Base-by-base conservation (phyloP, 2,329 filamentous ascomycete species). In the Fusarium foetens region DNA sequence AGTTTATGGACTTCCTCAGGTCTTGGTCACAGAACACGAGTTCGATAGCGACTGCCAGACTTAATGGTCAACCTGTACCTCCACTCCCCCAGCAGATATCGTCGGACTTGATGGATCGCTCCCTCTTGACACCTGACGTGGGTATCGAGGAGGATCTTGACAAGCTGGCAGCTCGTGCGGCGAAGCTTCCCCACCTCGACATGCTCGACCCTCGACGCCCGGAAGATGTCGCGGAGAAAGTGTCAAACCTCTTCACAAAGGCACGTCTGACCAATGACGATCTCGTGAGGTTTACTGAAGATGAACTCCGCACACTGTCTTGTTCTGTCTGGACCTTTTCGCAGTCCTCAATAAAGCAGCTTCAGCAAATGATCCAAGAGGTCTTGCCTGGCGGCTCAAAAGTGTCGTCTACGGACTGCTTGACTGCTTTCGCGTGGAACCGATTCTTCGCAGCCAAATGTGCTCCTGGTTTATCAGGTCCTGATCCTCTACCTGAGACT, bases 371-470 rank as follows among this genome's bases (percentile, higher is more conserved):
- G 19, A 42, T 41, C 13, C 59, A 58, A 25, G 29, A 13, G 9
- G 51, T 21, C 2, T 53, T 54, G 8, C 51, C 43, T 4, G 4
- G 6, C 9, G 25, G 23, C 31, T 23, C 59, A 17, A 66, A 31
- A 17, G 29, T 63, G 8, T 66, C 63, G 2, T 27, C 63, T 3
- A 41, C 55, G 6, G 63, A 66, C 53, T 63, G 63, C 23, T 38
- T 66, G 51, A 66, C 58, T 5, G 35, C 58, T 3, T 66, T 66
- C 38, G 16, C 38, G 3, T 66, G 63, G 63, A 53, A 63, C 14
- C 52, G 59, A 19, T 46, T 66, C 16, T 66, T 58, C 23, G 8
- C 5, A 1, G 59, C 59, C 4, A 66, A 66, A 57, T 51, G 45
- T 29, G 63, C 59, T 4, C 51, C 58, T 0, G 31, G 36, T 0